A percentile compares a stretch with the other conserved stretches of the same genome.
Conservation (phyloP, 164 flowering plant species). For the Umbellularia californica region DNA sequence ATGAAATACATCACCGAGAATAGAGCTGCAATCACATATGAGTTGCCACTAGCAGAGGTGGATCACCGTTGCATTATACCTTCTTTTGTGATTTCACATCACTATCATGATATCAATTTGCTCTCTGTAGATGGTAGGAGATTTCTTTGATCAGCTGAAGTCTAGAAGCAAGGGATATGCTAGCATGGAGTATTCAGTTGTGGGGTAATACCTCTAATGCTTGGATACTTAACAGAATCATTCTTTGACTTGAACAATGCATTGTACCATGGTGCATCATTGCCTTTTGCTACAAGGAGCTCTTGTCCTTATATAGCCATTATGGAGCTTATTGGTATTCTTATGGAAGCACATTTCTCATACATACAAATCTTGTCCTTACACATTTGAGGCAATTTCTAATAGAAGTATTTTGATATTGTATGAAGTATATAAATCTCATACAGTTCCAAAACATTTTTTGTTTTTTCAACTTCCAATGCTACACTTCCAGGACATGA, state of each 20-base stretch:
- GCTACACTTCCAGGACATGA: neutral
- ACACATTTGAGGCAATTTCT: neutral
- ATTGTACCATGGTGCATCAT: neutral
- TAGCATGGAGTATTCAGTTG: conserved; percentile 91
- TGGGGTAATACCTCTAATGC: conserved; percentile 47
- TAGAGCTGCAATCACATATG: conserved; percentile 78
- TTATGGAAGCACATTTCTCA: neutral
- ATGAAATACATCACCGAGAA: conserved; percentile 83
- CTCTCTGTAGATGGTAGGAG: conserved; percentile 89
- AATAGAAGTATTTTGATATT: neutral
- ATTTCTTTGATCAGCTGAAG: conserved; percentile 96
- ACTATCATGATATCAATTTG: neutral
- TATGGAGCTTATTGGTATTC: neutral
- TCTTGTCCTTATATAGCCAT: neutral
- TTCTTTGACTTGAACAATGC: too few species aligned
- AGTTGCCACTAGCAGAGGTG: conserved; percentile 95
- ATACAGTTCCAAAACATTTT: too few species aligned
- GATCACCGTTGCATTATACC: neutral
- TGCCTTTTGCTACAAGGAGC: too few species aligned
- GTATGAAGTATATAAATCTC: neutral
- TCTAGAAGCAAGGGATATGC: conserved; percentile 98
- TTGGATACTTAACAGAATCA: neutral
- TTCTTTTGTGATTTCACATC: neutral
- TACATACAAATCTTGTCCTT: neutral
- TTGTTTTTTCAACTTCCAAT: neutral